Conservation (phyloP, 805 yeast species). For the Metschnikowia amazonensis region DNA sequence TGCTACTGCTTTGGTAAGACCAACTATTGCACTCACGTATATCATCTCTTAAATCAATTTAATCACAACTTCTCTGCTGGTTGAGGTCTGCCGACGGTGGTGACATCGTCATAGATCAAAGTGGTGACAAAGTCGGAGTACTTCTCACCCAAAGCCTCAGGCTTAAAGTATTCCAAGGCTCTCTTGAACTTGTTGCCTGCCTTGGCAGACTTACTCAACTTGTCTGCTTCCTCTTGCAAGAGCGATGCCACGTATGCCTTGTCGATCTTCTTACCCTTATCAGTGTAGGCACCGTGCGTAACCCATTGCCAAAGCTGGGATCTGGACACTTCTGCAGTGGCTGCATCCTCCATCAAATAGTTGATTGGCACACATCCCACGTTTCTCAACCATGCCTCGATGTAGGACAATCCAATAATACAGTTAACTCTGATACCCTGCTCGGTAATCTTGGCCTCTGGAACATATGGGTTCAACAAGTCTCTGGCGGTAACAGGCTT, state of each 20-base stretch:
- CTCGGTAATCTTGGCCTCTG: conserved; percentile 60
- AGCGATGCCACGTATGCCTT: conserved; percentile 54
- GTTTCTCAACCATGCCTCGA: conserved; percentile 84
- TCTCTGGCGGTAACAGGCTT: conserved; percentile 56
- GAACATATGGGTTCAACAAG: conserved; percentile 60
- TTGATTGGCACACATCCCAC: conserved; percentile 84
- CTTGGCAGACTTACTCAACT: conserved; percentile 46
- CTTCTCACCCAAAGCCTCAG: conserved; percentile 67
- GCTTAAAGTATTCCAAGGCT: conserved; percentile 69
- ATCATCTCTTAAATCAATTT: not conserved
- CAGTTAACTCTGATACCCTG: conserved; percentile 69
- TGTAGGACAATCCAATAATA: conserved; percentile 72
- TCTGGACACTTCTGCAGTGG: conserved; percentile 84
- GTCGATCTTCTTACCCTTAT: conserved; percentile 55
- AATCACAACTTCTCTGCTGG: conserved; percentile 42
- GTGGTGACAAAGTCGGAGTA: conserved; percentile 77
- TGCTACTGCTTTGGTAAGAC: no score
- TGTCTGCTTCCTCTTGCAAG: conserved; percentile 58
- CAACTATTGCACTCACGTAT: no score
- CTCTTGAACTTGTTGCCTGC: conserved; percentile 61
- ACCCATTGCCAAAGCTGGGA: conserved; percentile 84
- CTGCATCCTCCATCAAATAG: conserved; percentile 86
- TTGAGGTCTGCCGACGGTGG: conserved; percentile 47
- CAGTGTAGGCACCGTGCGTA: conserved; percentile 61
- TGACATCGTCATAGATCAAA: conserved; percentile 68